These are phyloP conservation scores for Collybia nuda DNA, from an alignment of 768 basidiomycete species.

Conservation along the genomic window DNA sequence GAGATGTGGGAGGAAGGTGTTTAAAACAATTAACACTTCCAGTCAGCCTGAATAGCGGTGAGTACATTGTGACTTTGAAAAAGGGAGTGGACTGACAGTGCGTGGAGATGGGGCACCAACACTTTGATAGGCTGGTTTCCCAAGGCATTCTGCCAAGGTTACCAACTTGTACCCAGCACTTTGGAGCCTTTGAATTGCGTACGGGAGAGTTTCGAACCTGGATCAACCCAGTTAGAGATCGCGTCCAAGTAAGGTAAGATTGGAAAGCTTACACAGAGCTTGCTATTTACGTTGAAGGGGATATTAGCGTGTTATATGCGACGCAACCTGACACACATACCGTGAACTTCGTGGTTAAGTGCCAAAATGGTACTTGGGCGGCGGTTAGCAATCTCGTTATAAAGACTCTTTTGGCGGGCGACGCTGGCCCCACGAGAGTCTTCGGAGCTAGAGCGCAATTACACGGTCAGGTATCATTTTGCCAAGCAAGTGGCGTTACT, in stretches of 20 bases:
- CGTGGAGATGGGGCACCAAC: slow-evolving; percentile 24
- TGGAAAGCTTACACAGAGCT: slow-evolving; percentile 20
- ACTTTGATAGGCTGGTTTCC: slow-evolving; percentile 33
- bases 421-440: slow-evolving; percentile 33
- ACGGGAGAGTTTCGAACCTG: slow-evolving; percentile 34
- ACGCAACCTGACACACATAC: slow-evolving; percentile 15
- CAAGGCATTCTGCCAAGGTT: slow-evolving; percentile 42
- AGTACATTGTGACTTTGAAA: background rate
- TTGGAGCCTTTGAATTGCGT: slow-evolving; percentile 36
- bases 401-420: slow-evolving; percentile 25
- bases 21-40: background rate
- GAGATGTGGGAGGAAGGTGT: too few relatives aligned
- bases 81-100: slow-evolving; percentile 25
- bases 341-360: slow-evolving; percentile 38
- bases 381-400: slow-evolving; percentile 21
- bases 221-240: background rate
- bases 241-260: background rate
- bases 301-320: background rate
- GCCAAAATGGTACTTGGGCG: slow-evolving; percentile 36
- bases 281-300: slow-evolving; percentile 7
- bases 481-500: slow-evolving; percentile 1
- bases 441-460: slow-evolving; percentile 26
- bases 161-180: slow-evolving; percentile 41
- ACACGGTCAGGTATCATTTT: too few relatives aligned
- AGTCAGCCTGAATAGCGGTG: background rate